Evolutionary conservation across 352 stramenopile genomes (phyloP), one percentile per base, ranked within the genome.

Genomic region (Phytophthora melonis): DNA sequence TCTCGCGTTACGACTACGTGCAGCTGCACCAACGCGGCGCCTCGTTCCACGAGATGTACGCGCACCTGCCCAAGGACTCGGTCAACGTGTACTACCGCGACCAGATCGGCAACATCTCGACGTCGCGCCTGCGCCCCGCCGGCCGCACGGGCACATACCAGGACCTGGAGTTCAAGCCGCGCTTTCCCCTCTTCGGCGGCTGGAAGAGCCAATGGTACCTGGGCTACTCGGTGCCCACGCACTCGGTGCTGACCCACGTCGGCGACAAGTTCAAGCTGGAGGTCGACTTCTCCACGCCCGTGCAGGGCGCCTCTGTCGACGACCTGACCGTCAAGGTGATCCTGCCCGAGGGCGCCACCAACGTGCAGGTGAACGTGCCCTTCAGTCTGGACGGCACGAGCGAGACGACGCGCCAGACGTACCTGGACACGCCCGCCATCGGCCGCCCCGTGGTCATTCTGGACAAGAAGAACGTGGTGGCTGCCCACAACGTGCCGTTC

Each of bases 21-120:
- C 71, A 86, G 66, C 76, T 88, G 47, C 78, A 88, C 70, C 78
- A 87, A 52, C 78, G 69, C 34, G 86, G 88, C 30, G 87, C 89
- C 43, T 96, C 89, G 54, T 97, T 96, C 72, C 72, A 93, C 57
- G 82, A 91, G 62, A 77, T 97, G 68, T 64, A 77, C 49, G 89
- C 89, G 50, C 54, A 83, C 39, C 68, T 97, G 56, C 91, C 91
- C 4, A 85, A 83, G 41, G 79, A 97, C 54, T 89, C 90, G 23
- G 82, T 93, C 9, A 95, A 95, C 67, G 87, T 97, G 53, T 97
- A 97, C 81, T 97, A 97, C 76, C 89, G 91, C 65, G 91, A 97
- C 79, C 87, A 96, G 77, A 97, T 97, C 58, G 91, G 91, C 47
- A 97, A 97, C 70, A 87, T 97, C 59, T 96, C 90, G 45, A 97